phyloP scores from a whole-genome alignment of 225 moss, liverwort and hornwort genomes.

The Asterella californica region DNA sequence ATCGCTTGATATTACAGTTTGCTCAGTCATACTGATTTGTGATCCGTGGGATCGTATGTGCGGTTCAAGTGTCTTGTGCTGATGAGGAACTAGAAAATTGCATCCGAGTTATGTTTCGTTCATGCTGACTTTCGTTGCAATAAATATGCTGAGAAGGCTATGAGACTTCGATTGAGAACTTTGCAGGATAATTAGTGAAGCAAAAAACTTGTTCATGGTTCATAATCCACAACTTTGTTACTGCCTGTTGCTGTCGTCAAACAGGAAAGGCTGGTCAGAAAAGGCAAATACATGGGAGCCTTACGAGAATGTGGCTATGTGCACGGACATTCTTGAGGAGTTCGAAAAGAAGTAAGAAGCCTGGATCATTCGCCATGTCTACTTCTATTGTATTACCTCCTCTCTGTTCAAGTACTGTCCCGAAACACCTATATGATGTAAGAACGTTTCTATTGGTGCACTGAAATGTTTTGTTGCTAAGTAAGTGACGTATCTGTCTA shows the following conservation, averaged over 20 bases:
- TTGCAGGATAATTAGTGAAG: no score
- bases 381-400: neutral
- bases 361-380: neutral
- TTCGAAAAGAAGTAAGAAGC: conserved; percentile 43
- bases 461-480: neutral
- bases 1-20: neutral
- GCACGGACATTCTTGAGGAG: conserved; percentile 50
- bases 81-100: no score
- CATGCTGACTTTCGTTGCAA: no score
- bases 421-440: neutral
- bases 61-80: no score
- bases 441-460: neutral
- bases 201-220: neutral
- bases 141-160: no score
- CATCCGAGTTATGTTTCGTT: no score
- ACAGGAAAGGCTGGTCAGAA: conserved; percentile 54
- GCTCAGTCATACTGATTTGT: neutral
- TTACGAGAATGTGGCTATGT: conserved; percentile 44
- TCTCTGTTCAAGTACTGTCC: neutral
- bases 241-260: neutral
- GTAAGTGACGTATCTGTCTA: neutral
- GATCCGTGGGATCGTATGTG: no score
- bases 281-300: conserved; percentile 57
- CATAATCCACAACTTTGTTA: neutral
- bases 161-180: no score